A percentile compares a stretch with the other conserved stretches of the same genome.
Evolutionary conservation across 2,329 filamentous ascomycete genomes (phyloP).

Genomic region (Hymenoscyphus infarciens): DNA sequence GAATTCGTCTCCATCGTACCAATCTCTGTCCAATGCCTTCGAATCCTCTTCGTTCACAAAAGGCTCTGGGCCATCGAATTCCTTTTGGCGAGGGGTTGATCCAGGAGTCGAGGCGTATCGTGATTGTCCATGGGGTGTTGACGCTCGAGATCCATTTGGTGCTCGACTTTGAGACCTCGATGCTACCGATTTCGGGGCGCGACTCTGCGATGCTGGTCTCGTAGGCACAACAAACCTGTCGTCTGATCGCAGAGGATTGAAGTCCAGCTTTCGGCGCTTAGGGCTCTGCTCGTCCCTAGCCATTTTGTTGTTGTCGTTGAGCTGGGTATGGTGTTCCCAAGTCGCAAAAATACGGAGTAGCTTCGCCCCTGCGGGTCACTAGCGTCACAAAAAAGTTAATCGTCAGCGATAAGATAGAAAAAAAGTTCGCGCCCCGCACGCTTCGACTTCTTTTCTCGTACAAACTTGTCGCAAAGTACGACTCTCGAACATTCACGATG

Average conservation of each 20-base stretch:
- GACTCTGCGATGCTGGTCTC: conserved; percentile 21
- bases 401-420: background rate
- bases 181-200: conserved; percentile 26
- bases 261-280: conserved; percentile 65
- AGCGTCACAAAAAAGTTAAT: conserved; percentile 8
- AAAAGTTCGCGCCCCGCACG: conserved; percentile 14
- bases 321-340: background rate
- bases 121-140: conserved; percentile 35
- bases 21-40: conserved; percentile 79
- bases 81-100: conserved; percentile 47
- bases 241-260: conserved; percentile 49
- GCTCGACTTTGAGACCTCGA: conserved; percentile 38
- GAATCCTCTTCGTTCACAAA: conserved; percentile 64
- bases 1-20: conserved; percentile 86
- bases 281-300: conserved; percentile 45
- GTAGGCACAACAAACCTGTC: conserved; percentile 49
- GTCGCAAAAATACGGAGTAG: background rate
- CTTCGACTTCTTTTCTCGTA: background rate
- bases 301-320: conserved; percentile 32
- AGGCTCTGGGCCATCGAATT: conserved; percentile 61
- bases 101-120: conserved; percentile 35
- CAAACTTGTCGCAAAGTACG: conserved; percentile 8
- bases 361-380: conserved; percentile 4
- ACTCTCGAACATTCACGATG: conserved; percentile 24
- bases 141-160: conserved; percentile 29